Conservation (phyloP, 306 rosid genomes). For the Begonia masoniana region DNA sequence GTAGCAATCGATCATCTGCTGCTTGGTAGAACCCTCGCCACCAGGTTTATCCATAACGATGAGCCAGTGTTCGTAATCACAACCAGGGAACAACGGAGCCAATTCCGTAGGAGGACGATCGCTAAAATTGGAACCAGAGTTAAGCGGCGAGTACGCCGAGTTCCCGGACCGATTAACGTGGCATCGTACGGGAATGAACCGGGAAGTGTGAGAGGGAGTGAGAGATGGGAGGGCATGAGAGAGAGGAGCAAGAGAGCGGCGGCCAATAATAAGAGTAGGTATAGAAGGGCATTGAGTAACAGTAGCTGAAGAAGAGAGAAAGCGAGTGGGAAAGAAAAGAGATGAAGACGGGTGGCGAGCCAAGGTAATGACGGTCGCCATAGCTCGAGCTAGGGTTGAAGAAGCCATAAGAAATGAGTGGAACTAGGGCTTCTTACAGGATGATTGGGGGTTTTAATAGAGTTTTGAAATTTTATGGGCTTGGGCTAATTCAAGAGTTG, state of each 20-base stretch:
- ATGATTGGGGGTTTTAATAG: too few species aligned
- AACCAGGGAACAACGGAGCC: slow-evolving; percentile 91
- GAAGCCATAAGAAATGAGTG: slow-evolving; percentile 22
- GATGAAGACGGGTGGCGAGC: slow-evolving; percentile 17
- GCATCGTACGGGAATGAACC: slow-evolving; percentile 47
- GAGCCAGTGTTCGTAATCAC: slow-evolving; percentile 89
- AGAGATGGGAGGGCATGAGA: slow-evolving; percentile 21
- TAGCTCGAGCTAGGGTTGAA: slow-evolving; percentile 35
- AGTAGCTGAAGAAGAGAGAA: slow-evolving; percentile 20
- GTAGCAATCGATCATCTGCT: slow-evolving; percentile 71
- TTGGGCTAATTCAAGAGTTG: too few species aligned
- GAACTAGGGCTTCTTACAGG: too few species aligned
- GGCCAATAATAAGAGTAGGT: slow-evolving; percentile 22
- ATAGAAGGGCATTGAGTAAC: slow-evolving; percentile 23
- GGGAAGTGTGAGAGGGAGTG: slow-evolving; percentile 7
- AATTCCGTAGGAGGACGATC: slow-evolving; percentile 82
- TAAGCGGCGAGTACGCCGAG: slow-evolving; percentile 70
- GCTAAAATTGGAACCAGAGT: slow-evolving; percentile 49
- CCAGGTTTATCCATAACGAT: slow-evolving; percentile 86
- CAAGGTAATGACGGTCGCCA: slow-evolving; percentile 17
- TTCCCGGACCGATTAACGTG: slow-evolving; percentile 55
- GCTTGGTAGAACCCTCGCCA: slow-evolving; percentile 57
- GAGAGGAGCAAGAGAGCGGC: slow-evolving; percentile 27
- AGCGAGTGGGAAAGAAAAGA: slow-evolving; percentile 21
- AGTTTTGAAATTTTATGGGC: too few species aligned